A percentile compares a stretch with the other conserved stretches of the same genome.
Evolutionary conservation across 2,329 filamentous ascomycete genomes (phyloP).

Genomic region (Massarina eburnea): DNA sequence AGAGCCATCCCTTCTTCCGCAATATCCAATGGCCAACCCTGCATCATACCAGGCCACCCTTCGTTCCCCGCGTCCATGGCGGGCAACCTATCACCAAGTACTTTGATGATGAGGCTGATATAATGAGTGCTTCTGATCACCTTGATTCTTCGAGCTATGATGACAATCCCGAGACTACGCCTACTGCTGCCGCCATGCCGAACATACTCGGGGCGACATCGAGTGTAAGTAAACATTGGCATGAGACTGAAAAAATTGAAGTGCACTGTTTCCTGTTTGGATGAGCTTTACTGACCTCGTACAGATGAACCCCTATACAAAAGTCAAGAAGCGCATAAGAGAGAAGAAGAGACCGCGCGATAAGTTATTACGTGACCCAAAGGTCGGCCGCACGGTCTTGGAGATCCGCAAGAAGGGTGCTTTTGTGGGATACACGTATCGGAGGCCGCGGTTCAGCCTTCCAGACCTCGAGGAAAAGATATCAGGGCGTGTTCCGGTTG

Average conservation of each 20-base stretch:
- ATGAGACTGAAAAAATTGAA: not conserved
- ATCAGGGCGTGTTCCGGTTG: constrained; percentile 1
- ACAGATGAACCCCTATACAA: no score
- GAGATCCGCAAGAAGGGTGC: constrained; percentile 78
- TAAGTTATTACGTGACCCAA: constrained; percentile 74
- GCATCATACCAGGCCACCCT: constrained; percentile 72
- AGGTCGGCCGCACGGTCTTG: constrained; percentile 68
- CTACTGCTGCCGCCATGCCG: not conserved
- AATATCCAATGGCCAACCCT: constrained; percentile 76
- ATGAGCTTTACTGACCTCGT: constrained; percentile 2
- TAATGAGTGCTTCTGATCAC: constrained; percentile 49
- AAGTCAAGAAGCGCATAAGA: constrained; percentile 60
- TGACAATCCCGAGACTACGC: constrained; percentile 2
- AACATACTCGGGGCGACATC: not conserved
- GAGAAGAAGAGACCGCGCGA: constrained; percentile 83
- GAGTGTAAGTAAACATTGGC: not conserved
- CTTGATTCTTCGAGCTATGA: constrained; percentile 37
- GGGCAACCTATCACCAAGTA: constrained; percentile 69
- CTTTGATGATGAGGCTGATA: constrained; percentile 79
- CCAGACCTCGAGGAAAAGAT: constrained; percentile 29
- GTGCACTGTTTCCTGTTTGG: constrained; percentile 10
- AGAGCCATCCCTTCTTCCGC: constrained; percentile 81
- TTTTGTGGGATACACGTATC: constrained; percentile 89
- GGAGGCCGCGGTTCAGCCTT: constrained; percentile 49
- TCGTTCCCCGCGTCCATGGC: constrained; percentile 69